These are phyloP conservation scores for Zoysia pacifica DNA, from an alignment of 176 grass and related monocot genomes.

Conservation along the genomic window DNA sequence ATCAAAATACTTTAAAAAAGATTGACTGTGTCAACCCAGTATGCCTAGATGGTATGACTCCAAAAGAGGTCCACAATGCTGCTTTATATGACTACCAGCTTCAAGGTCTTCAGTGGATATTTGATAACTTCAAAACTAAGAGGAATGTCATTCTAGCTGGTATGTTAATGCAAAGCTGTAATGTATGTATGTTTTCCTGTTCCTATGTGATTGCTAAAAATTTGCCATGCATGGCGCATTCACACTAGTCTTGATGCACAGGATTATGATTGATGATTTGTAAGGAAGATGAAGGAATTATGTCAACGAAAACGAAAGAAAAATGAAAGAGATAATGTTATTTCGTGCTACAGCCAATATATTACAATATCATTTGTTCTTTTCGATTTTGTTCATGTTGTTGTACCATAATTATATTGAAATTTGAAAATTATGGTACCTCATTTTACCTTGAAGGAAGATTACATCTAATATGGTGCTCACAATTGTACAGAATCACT, in stretches of 20 bases:
- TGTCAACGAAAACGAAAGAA: background rate
- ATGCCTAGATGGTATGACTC: constrained; percentile 17
- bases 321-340: background rate
- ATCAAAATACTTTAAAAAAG: constrained; percentile 43
- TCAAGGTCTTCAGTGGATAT: constrained; percentile 73
- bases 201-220: background rate
- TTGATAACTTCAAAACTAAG: constrained; percentile 55
- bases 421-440: background rate
- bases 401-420: no score
- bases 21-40: constrained; percentile 5
- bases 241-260: background rate
- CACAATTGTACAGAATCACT: background rate
- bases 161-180: constrained; percentile 34
- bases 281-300: background rate
- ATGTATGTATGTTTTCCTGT: constrained; percentile 14
- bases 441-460: background rate
- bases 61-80: constrained; percentile 31
- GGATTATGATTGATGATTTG: background rate
- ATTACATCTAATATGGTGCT: background rate
- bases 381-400: background rate
- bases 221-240: background rate
- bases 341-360: background rate
- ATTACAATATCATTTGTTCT: background rate
- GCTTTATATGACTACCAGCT: constrained; percentile 66
- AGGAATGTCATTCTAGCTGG: constrained; percentile 75